Evolutionary conservation across 2,329 filamentous ascomycete genomes (phyloP).

Genomic region (Cercospora beticola): DNA sequence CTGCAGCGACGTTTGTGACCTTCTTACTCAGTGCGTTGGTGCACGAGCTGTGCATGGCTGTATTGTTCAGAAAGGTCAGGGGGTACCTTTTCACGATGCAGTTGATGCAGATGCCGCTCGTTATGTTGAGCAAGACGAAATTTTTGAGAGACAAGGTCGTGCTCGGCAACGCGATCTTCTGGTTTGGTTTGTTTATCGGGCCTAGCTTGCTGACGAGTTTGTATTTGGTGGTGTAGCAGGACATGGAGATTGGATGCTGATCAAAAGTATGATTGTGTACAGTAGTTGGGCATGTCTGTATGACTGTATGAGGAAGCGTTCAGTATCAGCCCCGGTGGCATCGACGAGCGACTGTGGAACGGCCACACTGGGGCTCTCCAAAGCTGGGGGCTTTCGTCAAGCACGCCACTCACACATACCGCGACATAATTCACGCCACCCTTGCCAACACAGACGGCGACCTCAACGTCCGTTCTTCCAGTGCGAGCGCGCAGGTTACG

Average conservation of each 20-base stretch:
- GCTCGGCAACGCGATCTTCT: conserved; percentile 73
- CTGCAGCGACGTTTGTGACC: conserved; percentile 71
- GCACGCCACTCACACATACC: not conserved
- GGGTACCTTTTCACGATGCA: conserved; percentile 73
- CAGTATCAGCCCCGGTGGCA: not conserved
- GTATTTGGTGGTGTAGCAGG: conserved; percentile 45
- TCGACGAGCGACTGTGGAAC: not conserved
- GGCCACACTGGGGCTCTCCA: not conserved
- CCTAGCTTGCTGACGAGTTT: conserved; percentile 62
- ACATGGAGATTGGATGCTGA: not conserved
- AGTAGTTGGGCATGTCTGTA: not conserved
- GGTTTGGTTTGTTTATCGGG: conserved; percentile 74
- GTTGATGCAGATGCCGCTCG: conserved; percentile 71
- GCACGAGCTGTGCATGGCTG: conserved; percentile 78
- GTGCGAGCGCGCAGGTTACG: conserved; percentile 5
- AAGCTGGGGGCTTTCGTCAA: not conserved
- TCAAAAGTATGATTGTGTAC: not conserved
- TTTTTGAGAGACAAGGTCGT: conserved; percentile 62
- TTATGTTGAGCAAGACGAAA: conserved; percentile 64
- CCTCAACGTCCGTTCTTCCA: not conserved
- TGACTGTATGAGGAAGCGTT: not conserved
- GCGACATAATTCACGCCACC: not conserved
- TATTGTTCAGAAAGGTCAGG: conserved; percentile 73
- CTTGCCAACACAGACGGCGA: not conserved
- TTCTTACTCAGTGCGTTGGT: conserved; percentile 70